Evolutionary conservation across 208 protist genomes (phyloP).

Genomic region (Strigomonas galati): DNA sequence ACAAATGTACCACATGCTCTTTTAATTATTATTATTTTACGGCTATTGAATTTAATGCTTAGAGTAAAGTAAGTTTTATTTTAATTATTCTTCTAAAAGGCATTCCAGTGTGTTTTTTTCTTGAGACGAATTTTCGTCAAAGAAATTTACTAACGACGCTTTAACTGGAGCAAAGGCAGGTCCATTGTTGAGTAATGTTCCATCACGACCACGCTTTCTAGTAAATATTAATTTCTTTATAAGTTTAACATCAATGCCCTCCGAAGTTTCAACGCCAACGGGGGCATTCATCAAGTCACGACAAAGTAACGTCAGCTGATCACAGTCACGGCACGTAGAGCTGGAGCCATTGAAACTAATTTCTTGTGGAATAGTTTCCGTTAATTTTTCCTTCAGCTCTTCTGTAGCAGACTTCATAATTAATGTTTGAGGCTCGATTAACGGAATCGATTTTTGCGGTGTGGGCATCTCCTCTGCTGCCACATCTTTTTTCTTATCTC

Average conservation of each 20-base stretch:
- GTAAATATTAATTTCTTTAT: constrained; percentile 31
- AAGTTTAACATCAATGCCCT: not conserved
- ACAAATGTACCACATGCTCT: too few relatives aligned
- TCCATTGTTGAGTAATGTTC: constrained; percentile 14
- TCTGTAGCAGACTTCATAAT: constrained; percentile 20
- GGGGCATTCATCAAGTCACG: constrained; percentile 39
- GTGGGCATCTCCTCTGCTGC: not conserved
- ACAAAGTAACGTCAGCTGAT: constrained; percentile 64
- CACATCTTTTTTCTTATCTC: constrained; percentile 5
- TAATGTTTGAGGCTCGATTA: constrained; percentile 11
- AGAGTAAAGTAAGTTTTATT: not conserved
- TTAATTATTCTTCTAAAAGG: too few relatives aligned
- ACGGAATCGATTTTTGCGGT: constrained; percentile 1
- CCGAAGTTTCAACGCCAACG: constrained; percentile 5
- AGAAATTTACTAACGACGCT: not conserved
- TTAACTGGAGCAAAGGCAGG: not conserved
- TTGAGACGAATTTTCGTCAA: not conserved
- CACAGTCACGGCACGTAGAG: constrained; percentile 64
- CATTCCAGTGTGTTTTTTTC: too few relatives aligned
- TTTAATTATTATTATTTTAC: too few relatives aligned
- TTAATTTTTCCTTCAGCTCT: constrained; percentile 27
- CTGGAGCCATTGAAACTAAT: constrained; percentile 54
- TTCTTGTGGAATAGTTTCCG: constrained; percentile 50
- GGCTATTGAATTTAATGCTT: too few relatives aligned
- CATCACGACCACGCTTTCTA: constrained; percentile 31